Base-by-base conservation (phyloP, 306 rosid species). In the Sindora glabra region DNA sequence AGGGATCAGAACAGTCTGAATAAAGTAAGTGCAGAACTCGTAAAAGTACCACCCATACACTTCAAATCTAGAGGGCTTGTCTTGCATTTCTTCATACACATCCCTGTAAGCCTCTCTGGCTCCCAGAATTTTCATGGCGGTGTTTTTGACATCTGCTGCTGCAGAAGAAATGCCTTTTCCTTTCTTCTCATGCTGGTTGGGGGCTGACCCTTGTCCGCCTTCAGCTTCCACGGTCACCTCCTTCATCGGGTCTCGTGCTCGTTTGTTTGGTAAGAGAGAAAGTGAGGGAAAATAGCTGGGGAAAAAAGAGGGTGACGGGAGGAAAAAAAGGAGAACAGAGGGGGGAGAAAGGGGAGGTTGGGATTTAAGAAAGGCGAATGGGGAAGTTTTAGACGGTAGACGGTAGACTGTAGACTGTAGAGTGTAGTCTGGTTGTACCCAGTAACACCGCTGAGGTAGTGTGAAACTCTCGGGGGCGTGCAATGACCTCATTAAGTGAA, bases 41-140 rank as follows among this genome's bases (percentile, higher is more conserved):
- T 91, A 87, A 5, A 83, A 71, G 38, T 74, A 77, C 91, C 96
- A 91, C n/a, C 95, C 86, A 70, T 75, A 39, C 1, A 85, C 85
- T 65, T 91, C 97, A 67, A 79, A 34, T 21, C 56, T 66, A 0
- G 69, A 46, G 5, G 96, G 89, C 45, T 74, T 85, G 21, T 87
- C 97, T 12, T 73, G 83, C 15, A 68, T 52, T 40, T 72, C 89
- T 48, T 62, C 86, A 59, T 80, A 68, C 0, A n/a, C n/a, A n/a
- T 56, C 75, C 34, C 59, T 75, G 53, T 79, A 77, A 15, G 69
- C 77, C 19, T 78, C 86, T 64, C 69, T 59, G 0, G 78, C 89
- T 68, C 81, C 61, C 75, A 70, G 17, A 24, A 77, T 74, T 30
- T 81, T 81, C 55, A 77, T 37, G 24, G 74, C 74, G 3, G 74